Evolutionary conservation across 208 protist species (phyloP), one percentile per base, ranked within the genome.

Genomic region (Strigomonas culicis): DNA sequence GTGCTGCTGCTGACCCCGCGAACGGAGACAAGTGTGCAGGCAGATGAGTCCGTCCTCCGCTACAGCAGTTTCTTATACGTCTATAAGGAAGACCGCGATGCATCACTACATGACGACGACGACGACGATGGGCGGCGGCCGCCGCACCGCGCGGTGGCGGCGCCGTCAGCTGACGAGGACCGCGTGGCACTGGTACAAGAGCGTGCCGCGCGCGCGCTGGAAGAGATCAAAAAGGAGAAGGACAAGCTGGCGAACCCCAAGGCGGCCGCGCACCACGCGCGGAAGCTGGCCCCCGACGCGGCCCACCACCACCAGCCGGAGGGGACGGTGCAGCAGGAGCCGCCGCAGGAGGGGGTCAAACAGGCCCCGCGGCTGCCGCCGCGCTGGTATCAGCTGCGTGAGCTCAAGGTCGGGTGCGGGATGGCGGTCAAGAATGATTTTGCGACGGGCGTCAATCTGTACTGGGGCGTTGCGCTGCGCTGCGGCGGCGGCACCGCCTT

Each of bases 391-490:
- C 28, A 50, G 24, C 72, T 86, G 22, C 63, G 70, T 15, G 69
- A 82, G 28, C 74, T 93, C 22, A 81, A 81, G 43, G 75, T 84
- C 27, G 87, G 87, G 24, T 75, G 70, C 1, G 87, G 87, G 4
- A 49, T 90, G 0, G 68, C 84, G 28, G 66, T 83, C 53, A 89
- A 88, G 65, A 86, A 91, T 56, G 84, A 89, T 39, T 59, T 86
- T 24, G 74, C 73, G 10, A 86, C 77, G 34, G 87, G 83, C 34
- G 79, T 89, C 24, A 93, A 93, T 68, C 59, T 91, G 4, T 90
- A 88, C 72, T 86, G 74, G 74, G 87, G 87, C 22, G 68, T 68
- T 36, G 82, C 74, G 41, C 68, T 47, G 39, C 75, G 82, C 46
- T 60, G 77, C 31, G 84, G 80, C 43, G 59, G 73, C 21, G 74